Evolutionary conservation across 257 asterid species (phyloP).

Genomic region (Solanum clarkiae): DNA sequence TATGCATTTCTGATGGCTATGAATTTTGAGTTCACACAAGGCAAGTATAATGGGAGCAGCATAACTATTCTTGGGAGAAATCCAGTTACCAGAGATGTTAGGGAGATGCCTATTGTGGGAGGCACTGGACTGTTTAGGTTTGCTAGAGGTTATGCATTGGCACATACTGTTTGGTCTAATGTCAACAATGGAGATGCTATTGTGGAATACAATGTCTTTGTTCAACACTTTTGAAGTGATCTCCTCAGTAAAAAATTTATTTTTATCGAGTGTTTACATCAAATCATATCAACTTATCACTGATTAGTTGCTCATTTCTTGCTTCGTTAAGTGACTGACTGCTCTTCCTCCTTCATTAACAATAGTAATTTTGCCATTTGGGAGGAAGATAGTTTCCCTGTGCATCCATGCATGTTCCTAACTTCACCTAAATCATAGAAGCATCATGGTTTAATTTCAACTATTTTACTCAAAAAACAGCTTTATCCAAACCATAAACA

Average conservation of each 20-base stretch:
- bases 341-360: too few species aligned
- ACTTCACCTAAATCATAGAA: neutral
- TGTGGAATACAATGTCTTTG: conserved; percentile 50
- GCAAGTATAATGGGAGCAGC: conserved; percentile 39
- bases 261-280: too few species aligned
- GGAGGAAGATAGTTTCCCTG: too few species aligned
- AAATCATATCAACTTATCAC: too few species aligned
- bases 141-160: conserved; percentile 49
- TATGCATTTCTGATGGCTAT: conserved; percentile 23
- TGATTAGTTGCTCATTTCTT: too few species aligned
- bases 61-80: conserved; percentile 44
- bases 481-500: neutral
- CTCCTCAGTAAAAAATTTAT: too few species aligned
- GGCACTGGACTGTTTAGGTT: conserved; percentile 46
- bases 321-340: too few species aligned
- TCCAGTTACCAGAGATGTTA: conserved; percentile 13
- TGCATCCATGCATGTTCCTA: too few species aligned
- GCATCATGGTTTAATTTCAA: neutral
- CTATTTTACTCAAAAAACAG: neutral
- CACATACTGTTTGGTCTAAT: conserved; percentile 15
- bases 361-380: too few species aligned
- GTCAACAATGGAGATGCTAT: conserved; percentile 37
- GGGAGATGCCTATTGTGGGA: conserved; percentile 62
- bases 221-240: conserved; percentile 18
- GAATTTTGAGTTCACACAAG: conserved; percentile 27